Conservation (phyloP, 1,284 basidiomycete genomes). For the Cutaneotrichosporon curvatum region DNA sequence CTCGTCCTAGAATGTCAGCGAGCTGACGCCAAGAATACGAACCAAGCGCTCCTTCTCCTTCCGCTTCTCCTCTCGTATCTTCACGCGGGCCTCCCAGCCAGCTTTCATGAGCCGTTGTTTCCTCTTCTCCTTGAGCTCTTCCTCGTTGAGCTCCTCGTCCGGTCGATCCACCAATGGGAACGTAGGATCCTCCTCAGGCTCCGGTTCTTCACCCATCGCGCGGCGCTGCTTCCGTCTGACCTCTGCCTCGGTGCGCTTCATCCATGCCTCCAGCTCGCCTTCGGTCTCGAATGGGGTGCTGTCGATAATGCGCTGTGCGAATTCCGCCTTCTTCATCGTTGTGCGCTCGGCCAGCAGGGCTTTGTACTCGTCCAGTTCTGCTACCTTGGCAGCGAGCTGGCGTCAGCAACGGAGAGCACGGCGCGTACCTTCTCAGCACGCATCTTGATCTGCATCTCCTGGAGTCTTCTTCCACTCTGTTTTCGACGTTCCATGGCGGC, state of each 20-base stretch:
- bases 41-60: conserved; percentile 61
- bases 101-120: conserved; percentile 90
- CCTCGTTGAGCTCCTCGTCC: conserved; percentile 89
- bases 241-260: conserved; percentile 66
- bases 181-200: conserved; percentile 63
- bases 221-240: conserved; percentile 65
- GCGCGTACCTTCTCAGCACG: conserved; percentile 67
- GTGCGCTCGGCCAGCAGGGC: conserved; percentile 60
- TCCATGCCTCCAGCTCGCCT: conserved; percentile 58
- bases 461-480: conserved; percentile 78
- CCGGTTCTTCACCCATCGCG: conserved; percentile 56
- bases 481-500: conserved; percentile 68
- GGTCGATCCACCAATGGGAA: conserved; percentile 87
- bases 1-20: conserved; percentile 51
- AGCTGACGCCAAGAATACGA: conserved; percentile 4
- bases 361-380: conserved; percentile 66
- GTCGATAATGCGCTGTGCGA: conserved; percentile 51
- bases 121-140: conserved; percentile 88
- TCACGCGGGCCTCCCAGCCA: conserved; percentile 83
- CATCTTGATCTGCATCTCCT: conserved; percentile 85
- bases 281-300: conserved; percentile 65
- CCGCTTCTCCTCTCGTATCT: conserved; percentile 81
- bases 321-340: conserved; percentile 68
- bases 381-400: conserved; percentile 48
- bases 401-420: neutral